Evolutionary conservation across 768 basidiomycete species (phyloP).

Genomic region (Mycena polygramma): DNA sequence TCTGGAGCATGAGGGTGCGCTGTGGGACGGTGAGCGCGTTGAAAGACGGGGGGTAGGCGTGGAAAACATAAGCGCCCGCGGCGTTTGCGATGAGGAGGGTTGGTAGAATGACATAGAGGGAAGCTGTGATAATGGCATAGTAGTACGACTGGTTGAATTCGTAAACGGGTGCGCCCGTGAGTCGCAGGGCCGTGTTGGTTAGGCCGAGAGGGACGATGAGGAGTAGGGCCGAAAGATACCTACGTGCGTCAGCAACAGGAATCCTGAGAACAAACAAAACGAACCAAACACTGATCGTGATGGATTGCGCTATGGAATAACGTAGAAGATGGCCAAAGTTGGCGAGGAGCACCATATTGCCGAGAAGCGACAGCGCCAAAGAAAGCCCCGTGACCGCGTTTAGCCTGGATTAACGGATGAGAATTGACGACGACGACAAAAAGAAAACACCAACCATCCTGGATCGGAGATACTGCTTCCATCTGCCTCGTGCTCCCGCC

Average conservation of each 20-base stretch:
- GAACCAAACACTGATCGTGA: slow-evolving; percentile 56
- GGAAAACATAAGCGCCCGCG: slow-evolving; percentile 46
- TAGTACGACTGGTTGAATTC: slow-evolving; percentile 54
- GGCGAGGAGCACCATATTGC: slow-evolving; percentile 52
- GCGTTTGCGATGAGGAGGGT: slow-evolving; percentile 38
- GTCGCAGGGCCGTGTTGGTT: slow-evolving; percentile 35
- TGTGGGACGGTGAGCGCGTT: slow-evolving; percentile 53
- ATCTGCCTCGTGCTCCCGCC: slow-evolving; percentile 44
- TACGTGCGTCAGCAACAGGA: slow-evolving; percentile 23
- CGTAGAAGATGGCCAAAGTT: slow-evolving; percentile 54
- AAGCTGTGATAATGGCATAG: slow-evolving; percentile 50
- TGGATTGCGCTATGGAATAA: slow-evolving; percentile 51
- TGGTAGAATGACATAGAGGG: slow-evolving; percentile 41
- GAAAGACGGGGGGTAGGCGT: slow-evolving; percentile 54
- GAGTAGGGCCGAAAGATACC: slow-evolving; percentile 54
- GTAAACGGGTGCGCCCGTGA: slow-evolving; percentile 33
- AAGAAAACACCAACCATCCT: slow-evolving; percentile 45
- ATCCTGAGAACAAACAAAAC: not conserved
- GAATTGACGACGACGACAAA: not conserved
- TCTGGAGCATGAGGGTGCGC: slow-evolving; percentile 59
- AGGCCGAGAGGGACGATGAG: slow-evolving; percentile 52
- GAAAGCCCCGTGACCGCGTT: slow-evolving; percentile 49
- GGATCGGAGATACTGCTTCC: slow-evolving; percentile 47
- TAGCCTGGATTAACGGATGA: slow-evolving; percentile 43
- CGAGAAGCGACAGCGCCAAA: slow-evolving; percentile 48